Percentiles rank a stretch among this genome's conserved stretches.
These are phyloP conservation scores for Morella rubra DNA, from an alignment of 306 rosid species.

Conservation along the genomic window DNA sequence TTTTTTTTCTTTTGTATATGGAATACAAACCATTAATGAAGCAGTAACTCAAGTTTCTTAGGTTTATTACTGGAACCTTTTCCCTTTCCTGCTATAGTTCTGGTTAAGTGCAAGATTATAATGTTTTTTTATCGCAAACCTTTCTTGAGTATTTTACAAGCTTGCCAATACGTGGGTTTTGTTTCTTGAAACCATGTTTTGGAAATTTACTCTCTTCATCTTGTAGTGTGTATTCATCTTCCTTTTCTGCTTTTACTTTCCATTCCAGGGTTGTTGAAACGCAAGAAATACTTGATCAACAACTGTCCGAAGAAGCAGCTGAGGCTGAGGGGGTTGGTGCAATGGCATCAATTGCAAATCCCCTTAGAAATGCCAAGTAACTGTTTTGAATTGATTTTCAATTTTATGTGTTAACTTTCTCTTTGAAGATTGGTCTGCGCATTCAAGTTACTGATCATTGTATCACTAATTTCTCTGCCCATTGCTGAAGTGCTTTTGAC, in stretches of 20 bases:
- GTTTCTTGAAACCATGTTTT: conserved; percentile 4
- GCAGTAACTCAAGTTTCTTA: neutral
- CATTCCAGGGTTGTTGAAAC: conserved; percentile 84
- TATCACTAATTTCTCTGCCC: neutral
- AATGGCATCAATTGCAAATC: conserved; percentile 69
- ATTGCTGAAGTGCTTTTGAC: neutral
- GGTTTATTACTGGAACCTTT: neutral
- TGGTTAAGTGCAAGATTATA: neutral
- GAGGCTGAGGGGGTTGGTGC: conserved; percentile 94
- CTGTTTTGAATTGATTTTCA: conserved; percentile 31
- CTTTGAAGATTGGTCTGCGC: conserved; percentile 19
- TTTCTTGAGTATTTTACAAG: neutral
- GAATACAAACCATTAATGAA: neutral
- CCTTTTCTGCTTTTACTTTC: conserved; percentile 16
- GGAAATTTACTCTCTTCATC: conserved; percentile 24
- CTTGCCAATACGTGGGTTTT: neutral
- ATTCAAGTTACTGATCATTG: conserved; percentile 19
- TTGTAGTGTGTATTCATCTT: conserved; percentile 3
- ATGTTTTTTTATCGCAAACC: neutral
- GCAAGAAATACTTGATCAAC: conserved; percentile 98
- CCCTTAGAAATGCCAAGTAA: conserved; percentile 67
- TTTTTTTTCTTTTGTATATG: neutral
- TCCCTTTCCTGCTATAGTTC: neutral
- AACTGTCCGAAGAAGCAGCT: conserved; percentile 96
- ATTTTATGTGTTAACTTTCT: conserved; percentile 5